Conservation (phyloP, 345 rosid species). For the Acer saccharum region DNA sequence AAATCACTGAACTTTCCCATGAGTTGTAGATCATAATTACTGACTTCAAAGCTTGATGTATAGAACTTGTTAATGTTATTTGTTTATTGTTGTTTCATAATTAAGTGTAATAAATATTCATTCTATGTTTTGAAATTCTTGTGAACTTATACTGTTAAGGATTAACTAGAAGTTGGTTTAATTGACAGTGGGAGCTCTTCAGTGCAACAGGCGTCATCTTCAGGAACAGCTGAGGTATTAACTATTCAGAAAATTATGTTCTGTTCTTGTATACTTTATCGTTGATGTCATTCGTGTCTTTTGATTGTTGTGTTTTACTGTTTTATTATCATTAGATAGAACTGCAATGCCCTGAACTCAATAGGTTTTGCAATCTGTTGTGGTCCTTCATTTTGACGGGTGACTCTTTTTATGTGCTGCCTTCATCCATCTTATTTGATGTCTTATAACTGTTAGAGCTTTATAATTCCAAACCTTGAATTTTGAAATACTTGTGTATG, state of each 20-base stretch:
- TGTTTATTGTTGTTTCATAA: conserved; percentile 8
- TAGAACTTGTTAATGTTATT: background rate
- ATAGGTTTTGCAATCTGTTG: background rate
- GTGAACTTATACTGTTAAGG: background rate
- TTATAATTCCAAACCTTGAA: background rate
- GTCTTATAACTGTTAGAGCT: background rate
- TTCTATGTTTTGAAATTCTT: background rate
- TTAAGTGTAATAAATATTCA: background rate
- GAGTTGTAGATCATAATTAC: background rate
- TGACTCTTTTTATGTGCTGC: background rate
- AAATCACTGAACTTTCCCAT: background rate
- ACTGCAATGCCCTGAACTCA: background rate
- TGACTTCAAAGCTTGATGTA: background rate
- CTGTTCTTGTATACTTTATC: background rate
- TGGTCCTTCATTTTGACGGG: background rate
- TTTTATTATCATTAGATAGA: background rate
- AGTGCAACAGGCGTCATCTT: conserved; percentile 57
- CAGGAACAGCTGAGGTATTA: conserved; percentile 61
- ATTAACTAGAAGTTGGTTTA: conserved; percentile 24
- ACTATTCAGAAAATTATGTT: background rate
- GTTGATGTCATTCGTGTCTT: background rate
- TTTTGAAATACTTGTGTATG: background rate
- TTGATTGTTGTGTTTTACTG: background rate
- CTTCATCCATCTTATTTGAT: no score
- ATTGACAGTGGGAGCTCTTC: conserved; percentile 48